A percentile compares a stretch with the other conserved stretches of the same genome.
Conservation (phyloP, 164 flowering plant species). For the Chimonanthus praecox region DNA sequence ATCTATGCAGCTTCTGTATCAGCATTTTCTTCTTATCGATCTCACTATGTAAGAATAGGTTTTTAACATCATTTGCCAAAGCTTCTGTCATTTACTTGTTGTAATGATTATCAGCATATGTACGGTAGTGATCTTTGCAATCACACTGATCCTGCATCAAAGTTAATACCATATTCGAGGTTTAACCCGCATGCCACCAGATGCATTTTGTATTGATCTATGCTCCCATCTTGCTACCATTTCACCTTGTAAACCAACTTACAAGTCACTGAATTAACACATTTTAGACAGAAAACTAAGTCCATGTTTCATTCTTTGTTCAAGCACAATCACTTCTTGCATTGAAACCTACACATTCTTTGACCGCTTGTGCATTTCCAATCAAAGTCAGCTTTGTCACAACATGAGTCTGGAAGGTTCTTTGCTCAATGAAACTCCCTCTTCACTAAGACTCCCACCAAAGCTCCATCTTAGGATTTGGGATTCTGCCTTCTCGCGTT, state of each 20-base stretch:
- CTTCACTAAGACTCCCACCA: too few species aligned
- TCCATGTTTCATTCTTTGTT: neutral
- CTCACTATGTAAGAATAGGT: neutral
- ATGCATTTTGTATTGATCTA: neutral
- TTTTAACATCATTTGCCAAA: neutral
- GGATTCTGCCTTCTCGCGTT: too few species aligned
- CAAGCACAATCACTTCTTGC: neutral
- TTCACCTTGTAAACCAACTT: neutral
- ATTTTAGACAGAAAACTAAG: neutral
- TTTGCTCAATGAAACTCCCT: too few species aligned
- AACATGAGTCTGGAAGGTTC: neutral
- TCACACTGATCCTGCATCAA: neutral
- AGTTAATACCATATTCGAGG: neutral
- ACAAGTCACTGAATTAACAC: neutral
- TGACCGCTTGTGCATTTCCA: neutral
- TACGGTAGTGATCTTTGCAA: neutral
- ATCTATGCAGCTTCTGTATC: conserved; percentile 2
- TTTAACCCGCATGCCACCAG: neutral
- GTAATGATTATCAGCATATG: neutral
- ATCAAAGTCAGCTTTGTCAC: neutral
- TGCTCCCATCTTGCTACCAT: neutral
- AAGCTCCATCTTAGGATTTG: too few species aligned
- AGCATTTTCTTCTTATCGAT: neutral
- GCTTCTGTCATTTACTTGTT: neutral
- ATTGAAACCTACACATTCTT: neutral